A percentile compares a stretch with the other conserved stretches of the same genome.
Evolutionary conservation across 208 protist species (phyloP).

Genomic region (Histomonas meleagridis): DNA sequence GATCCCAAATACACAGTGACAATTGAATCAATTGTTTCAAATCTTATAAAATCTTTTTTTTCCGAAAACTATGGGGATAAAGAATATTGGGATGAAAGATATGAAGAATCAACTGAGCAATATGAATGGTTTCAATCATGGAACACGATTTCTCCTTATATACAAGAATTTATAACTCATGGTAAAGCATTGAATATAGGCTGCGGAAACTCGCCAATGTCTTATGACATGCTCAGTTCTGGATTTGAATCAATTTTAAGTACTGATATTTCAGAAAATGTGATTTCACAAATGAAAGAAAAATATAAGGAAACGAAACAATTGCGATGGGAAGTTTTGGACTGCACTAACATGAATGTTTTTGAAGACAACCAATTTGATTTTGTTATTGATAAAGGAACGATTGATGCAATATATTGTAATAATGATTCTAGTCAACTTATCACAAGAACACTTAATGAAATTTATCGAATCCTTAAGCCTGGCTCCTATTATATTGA

Average conservation of each 20-base stretch:
- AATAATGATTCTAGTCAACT: neutral
- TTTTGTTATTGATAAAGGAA: slow-evolving; percentile 20
- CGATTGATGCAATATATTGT: slow-evolving; percentile 29
- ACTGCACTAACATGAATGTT: neutral
- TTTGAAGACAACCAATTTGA: neutral
- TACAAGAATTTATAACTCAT: neutral
- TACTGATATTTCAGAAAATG: neutral
- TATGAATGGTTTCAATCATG: slow-evolving; percentile 26
- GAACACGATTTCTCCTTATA: neutral
- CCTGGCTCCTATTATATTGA: neutral
- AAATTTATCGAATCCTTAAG: neutral
- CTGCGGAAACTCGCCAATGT: slow-evolving; percentile 11
- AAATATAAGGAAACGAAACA: neutral
- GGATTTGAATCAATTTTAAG: neutral
- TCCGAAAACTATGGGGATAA: neutral
- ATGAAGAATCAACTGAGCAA: neutral
- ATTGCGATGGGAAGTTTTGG: neutral
- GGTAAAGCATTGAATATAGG: neutral
- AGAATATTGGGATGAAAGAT: slow-evolving; percentile 10
- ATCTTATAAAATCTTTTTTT: neutral
- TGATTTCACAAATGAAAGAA: neutral
- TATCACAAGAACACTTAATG: neutral
- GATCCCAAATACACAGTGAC: neutral
- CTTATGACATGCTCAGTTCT: neutral
- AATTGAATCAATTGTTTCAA: neutral